Evolutionary conservation across 345 rosid species (phyloP), one percentile per base, ranked within the genome.

Genomic region (Eucalyptus tenuipes): DNA sequence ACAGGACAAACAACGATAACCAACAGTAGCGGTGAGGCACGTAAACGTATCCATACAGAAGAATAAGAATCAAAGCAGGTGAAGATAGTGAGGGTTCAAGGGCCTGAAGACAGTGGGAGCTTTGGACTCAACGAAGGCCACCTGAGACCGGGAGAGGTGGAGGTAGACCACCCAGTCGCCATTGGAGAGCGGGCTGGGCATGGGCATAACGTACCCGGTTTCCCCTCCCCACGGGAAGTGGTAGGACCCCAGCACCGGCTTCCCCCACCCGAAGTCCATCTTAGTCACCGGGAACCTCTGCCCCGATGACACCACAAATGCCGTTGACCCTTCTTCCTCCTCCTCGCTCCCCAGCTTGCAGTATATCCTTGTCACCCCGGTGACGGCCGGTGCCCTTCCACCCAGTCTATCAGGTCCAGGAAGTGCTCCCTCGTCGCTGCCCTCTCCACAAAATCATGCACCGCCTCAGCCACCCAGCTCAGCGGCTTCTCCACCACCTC

Each of bases 291-390:
- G 96, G 85, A 96, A 95, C 49, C 89, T 89, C 61, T 91, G 96
- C 14, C 99, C 98, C 6, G 97, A 96, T 17, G 99, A 96, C 85
- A 96, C 95, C 88, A 95, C 98, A 44, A 96, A 90, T 5, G 97
- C 94, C 1, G 97, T 75, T 40, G 47, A 75, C 84, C 84, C 97
- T 27, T 92, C 94, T 10, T 92, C 95, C 3, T 92, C 91, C 3
- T 88, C 89, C 27, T 88, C 93, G n/a, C 24, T 27, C 5, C 87
- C 87, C 90, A 75, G 84, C 84, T 68, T 88, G 79, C 90, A 27
- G 85, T 95, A 95, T 42, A 96, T 92, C 93, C 90, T 96, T 42
- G 96, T 89, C 87, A 94, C 11, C 24, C 91, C 6, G 93, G 94
- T 66, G 88, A 90, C 2, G 99, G 99, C 16, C 95, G 94, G 17